phyloP scores from a whole-genome alignment of 371 early-diverging fungal genomes.

The Syncephalastrum contaminatum region DNA sequence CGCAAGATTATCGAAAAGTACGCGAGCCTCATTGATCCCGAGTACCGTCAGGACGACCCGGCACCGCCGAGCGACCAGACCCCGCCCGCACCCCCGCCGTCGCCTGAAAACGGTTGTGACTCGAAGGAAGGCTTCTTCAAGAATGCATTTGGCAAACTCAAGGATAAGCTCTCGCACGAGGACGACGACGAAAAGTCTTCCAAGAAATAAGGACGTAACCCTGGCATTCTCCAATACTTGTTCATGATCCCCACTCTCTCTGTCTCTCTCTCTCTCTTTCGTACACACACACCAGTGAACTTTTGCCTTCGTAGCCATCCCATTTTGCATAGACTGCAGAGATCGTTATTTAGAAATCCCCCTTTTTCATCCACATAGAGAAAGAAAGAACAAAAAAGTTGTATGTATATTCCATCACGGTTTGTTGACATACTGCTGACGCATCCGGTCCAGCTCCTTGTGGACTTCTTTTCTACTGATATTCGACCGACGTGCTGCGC shows the following conservation, averaged over 20 bases:
- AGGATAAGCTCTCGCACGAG: constrained; percentile 23
- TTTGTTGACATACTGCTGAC: constrained; percentile 35
- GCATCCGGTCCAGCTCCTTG: constrained; percentile 45
- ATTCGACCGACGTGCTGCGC: constrained; percentile 27
- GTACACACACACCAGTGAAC: no score
- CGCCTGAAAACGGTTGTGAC: constrained; percentile 4
- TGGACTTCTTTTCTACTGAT: constrained; percentile 49
- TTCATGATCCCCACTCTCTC: no score
- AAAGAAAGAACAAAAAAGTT: no score
- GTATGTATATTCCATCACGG: constrained; percentile 11
- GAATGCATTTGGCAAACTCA: constrained; percentile 31
- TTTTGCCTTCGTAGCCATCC: no score
- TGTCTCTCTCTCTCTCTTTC: no score
- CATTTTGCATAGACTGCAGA: no score
- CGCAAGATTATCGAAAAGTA: constrained; percentile 35
- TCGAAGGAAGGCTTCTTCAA: constrained; percentile 26
- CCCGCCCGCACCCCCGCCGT: constrained; percentile 16
- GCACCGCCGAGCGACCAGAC: constrained; percentile 5
- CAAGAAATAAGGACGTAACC: no score
- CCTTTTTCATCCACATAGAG: no score
- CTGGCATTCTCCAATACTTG: no score
- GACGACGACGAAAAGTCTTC: constrained; percentile 20
- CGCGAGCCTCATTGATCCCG: constrained; percentile 35
- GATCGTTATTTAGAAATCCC: no score
- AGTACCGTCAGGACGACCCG: constrained; percentile 21